These are phyloP conservation scores for Umbelopsis sp. DNA, from an alignment of 371 early-diverging fungal genomes.

Conservation along the genomic window DNA sequence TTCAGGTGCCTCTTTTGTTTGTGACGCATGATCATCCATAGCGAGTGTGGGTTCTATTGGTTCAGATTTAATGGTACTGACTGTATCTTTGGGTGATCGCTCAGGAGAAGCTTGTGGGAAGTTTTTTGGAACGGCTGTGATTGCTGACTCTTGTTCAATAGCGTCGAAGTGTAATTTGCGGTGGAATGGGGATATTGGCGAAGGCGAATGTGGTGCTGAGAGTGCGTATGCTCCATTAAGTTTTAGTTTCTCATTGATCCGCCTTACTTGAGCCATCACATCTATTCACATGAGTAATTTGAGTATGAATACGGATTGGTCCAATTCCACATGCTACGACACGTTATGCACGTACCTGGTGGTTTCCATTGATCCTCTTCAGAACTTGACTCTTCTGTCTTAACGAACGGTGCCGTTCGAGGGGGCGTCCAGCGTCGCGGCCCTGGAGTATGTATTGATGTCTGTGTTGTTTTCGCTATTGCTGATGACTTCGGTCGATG, in stretches of 20 bases:
- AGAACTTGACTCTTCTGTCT: not conserved
- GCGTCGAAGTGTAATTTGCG: not conserved
- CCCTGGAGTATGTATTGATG: not conserved
- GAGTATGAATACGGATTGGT: not conserved
- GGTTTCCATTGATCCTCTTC: constrained; percentile 14
- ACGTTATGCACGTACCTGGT: not conserved
- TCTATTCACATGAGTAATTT: not conserved
- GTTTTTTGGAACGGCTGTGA: not conserved
- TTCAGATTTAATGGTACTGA: not conserved
- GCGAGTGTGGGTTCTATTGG: not conserved
- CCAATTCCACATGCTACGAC: too few species aligned
- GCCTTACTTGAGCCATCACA: constrained; percentile 8
- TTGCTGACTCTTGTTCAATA: not conserved
- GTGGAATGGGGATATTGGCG: not conserved
- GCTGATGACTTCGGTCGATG: not conserved
- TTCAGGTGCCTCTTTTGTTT: constrained; percentile 9
- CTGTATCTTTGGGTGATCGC: not conserved
- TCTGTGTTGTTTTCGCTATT: not conserved
- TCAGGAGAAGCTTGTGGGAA: not conserved
- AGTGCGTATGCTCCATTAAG: not conserved
- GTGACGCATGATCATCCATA: not conserved
- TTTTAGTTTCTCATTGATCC: constrained; percentile 2
- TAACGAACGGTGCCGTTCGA: not conserved
- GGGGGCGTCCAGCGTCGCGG: not conserved
- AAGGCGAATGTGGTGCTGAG: not conserved